Evolutionary conservation across 257 asterid genomes (phyloP).

Genomic region (Anisodus acutangulus): DNA sequence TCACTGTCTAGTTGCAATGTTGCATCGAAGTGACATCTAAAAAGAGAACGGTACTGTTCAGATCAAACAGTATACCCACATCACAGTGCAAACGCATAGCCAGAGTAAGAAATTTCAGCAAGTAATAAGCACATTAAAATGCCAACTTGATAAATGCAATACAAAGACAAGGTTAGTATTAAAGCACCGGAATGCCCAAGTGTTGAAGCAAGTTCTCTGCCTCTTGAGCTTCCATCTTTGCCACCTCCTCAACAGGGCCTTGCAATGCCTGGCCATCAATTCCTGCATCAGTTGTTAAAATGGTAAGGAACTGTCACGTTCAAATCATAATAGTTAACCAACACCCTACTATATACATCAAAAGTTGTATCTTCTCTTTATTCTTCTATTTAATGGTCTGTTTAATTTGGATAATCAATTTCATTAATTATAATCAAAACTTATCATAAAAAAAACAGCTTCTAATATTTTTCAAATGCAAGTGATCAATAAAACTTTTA

Average conservation of each 20-base stretch:
- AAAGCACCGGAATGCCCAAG: slow-evolving; percentile 62
- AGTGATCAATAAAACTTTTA: not conserved
- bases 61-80: not conserved
- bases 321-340: not conserved
- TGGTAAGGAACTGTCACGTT: slow-evolving; percentile 21
- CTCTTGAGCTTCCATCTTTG: slow-evolving; percentile 70
- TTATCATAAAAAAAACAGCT: not conserved
- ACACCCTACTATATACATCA: not conserved
- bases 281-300: slow-evolving; percentile 38
- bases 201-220: slow-evolving; percentile 70
- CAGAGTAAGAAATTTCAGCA: not conserved
- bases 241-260: slow-evolving; percentile 83
- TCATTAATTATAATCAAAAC: slow-evolving; percentile 8
- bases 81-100: not conserved
- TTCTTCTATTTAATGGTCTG: not conserved
- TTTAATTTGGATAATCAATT: not conserved
- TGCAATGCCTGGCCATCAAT: slow-evolving; percentile 49
- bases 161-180: not conserved
- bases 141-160: slow-evolving; percentile 22
- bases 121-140: not conserved
- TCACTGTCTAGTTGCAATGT: not conserved
- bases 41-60: not conserved
- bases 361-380: slow-evolving; percentile 7
- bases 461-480: not conserved
- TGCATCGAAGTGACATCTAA: not conserved